Evolutionary conservation across 257 asterid species (phyloP), one percentile per base, ranked within the genome.

Genomic region (Nicotiana noctiflora): DNA sequence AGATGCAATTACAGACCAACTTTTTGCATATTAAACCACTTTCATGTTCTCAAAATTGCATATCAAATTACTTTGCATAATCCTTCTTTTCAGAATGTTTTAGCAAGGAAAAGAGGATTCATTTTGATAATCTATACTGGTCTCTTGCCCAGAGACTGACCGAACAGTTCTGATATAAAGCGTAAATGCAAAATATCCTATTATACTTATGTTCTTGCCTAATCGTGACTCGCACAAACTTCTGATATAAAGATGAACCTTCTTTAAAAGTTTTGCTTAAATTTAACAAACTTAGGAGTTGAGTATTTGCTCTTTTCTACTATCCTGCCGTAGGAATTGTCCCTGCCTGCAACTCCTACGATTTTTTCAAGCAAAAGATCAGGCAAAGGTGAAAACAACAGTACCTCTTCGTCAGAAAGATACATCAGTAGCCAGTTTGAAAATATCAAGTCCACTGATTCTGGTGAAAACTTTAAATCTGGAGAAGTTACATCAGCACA

Each of bases 351-450:
- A 44, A 44, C 32, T n/a, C 57, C 44, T 21, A 12, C 14, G 21
- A 72, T 21, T 46, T 19, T 62, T 46, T 72, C 59, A 21, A 19
- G 3, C 8, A 14, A 32, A 61, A 61, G 66, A 23, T 15, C 8
- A 61, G 23, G 31, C 15, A 72, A 46, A 23, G 40, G 6, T 72
- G 49, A 72, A 46, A 46, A 25, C 32, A 84, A 18, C 31, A n/a
- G 83, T 40, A 92, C 99, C 97, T 96, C 99, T 34, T 86, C 74
- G 79, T 96, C 98, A 2, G 99, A 92, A 87, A 96, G 99, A 84
- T 96, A 94, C 98, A 96, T 96, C 90, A 96, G 80, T 76, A 96
- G 89, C 98, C 99, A 94, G 86, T 94, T 94, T 9, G 99, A 94
- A 74, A 96, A 96, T 83, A 96, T 89, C 84, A 96, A 62, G 79